Percentiles rank a stretch among this genome's conserved stretches.
These are phyloP conservation scores for Neophaeococcomyces mojaviensis DNA, from an alignment of 2,329 filamentous ascomycete species.

Conservation along the genomic window DNA sequence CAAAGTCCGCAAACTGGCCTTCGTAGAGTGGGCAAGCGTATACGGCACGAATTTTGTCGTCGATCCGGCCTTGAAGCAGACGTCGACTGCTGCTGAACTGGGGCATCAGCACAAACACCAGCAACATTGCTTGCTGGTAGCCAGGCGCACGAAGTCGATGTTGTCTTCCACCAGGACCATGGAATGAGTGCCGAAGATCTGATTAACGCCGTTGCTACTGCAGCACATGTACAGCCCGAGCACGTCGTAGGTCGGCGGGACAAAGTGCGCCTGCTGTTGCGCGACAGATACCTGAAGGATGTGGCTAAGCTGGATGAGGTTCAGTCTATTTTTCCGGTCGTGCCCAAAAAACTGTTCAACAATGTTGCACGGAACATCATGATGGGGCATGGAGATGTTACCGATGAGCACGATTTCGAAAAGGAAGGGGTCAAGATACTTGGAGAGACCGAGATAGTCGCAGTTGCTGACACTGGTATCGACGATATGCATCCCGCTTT, in stretches of 20 bases:
- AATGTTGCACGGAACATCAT: constrained; percentile 18
- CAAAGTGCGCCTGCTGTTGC: not conserved
- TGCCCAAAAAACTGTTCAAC: constrained; percentile 17
- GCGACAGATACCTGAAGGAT: not conserved
- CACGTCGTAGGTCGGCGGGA: not conserved
- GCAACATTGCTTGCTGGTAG: not conserved
- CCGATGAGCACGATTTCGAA: constrained; percentile 7
- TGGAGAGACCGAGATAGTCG: constrained; percentile 20
- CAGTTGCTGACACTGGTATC: constrained; percentile 22
- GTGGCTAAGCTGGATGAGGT: constrained; percentile 10
- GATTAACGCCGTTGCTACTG: not conserved
- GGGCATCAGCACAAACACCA: not conserved
- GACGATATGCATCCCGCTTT: constrained; percentile 22
- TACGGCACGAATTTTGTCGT: constrained; percentile 1
- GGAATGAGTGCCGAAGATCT: not conserved
- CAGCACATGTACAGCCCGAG: not conserved
- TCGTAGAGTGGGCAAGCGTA: not conserved
- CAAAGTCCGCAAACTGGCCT: not conserved
- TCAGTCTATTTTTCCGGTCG: constrained; percentile 12
- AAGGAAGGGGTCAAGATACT: constrained; percentile 7
- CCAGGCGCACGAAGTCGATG: constrained; percentile 1
- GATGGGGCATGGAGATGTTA: not conserved
- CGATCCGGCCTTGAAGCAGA: not conserved
- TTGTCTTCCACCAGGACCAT: not conserved
- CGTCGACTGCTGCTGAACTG: not conserved